Conservation (phyloP, 345 rosid species). For the Linum lewisii region DNA sequence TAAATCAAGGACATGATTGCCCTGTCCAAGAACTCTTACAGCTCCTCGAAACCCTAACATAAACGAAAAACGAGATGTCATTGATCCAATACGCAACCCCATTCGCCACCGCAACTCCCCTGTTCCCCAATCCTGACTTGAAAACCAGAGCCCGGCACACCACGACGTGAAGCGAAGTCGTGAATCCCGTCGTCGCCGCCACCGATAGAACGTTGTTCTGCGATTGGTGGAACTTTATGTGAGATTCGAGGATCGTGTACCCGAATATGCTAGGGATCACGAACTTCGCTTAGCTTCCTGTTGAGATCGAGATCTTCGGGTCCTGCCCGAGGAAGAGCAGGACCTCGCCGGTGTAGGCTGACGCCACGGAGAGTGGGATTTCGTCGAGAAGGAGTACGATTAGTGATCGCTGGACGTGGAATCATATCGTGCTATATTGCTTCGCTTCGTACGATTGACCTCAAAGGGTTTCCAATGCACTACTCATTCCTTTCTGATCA, state of each 20-base stretch:
- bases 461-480: not conserved
- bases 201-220: not conserved
- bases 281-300: not conserved
- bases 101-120: not conserved
- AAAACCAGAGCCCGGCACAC: slow-evolving; percentile 3
- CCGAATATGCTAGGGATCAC: not conserved
- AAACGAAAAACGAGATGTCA: not conserved
- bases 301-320: not conserved
- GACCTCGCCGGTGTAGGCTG: not conserved
- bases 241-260: not conserved
- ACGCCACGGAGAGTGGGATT: not conserved
- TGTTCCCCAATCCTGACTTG: not conserved
- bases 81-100: not conserved
- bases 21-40: not conserved
- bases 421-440: not conserved
- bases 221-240: not conserved
- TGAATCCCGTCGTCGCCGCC: not conserved
- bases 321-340: not conserved
- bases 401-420: not conserved
- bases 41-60: not conserved
- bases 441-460: not conserved
- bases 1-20: no score
- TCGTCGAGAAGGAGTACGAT: not conserved
- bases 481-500: not conserved
- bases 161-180: not conserved